Conservation (phyloP, 1,139 yeast genomes). For the Kodamaea ohmeri region DNA sequence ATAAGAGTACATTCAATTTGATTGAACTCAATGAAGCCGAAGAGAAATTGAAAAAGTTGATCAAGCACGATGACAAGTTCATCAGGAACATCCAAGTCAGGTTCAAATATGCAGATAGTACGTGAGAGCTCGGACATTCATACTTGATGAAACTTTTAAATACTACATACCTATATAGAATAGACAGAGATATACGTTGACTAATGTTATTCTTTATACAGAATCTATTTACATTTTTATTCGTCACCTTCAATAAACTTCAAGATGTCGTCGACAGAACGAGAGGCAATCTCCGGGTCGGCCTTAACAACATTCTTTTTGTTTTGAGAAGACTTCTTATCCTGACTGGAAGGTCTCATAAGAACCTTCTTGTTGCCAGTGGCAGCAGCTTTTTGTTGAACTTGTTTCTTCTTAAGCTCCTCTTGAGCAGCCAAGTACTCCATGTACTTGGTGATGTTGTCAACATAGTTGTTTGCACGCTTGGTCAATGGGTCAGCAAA, state of each 20-base stretch:
- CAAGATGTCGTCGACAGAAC: conserved; percentile 68
- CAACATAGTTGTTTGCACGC: conserved; percentile 63
- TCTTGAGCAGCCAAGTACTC: conserved; percentile 33
- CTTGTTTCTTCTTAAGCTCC: conserved; percentile 27
- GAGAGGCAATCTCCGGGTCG: conserved; percentile 54
- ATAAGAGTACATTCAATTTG: conserved; percentile 19
- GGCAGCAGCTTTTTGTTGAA: conserved; percentile 20
- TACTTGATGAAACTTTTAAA: no score
- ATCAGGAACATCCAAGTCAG: conserved; percentile 28
- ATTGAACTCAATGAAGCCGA: conserved; percentile 31
- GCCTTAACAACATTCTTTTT: conserved; percentile 30
- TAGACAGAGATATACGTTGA: no score
- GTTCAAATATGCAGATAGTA: conserved; percentile 16
- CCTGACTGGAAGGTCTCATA: conserved; percentile 23
- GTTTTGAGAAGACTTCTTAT: conserved; percentile 14
- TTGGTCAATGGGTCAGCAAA: conserved; percentile 59
- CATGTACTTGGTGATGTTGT: conserved; percentile 45
- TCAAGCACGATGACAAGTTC: conserved; percentile 31
- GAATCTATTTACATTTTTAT: conserved; percentile 14
- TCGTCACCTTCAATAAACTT: conserved; percentile 58
- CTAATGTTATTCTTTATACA: conserved; percentile 1
- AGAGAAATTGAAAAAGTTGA: conserved; percentile 21
- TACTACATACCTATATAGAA: no score
- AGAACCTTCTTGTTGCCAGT: conserved; percentile 15
- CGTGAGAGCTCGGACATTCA: no score